A percentile compares a stretch with the other conserved stretches of the same genome.
Evolutionary conservation across 83 land plant species (phyloP).

Genomic region (Picea engelmannii): DNA sequence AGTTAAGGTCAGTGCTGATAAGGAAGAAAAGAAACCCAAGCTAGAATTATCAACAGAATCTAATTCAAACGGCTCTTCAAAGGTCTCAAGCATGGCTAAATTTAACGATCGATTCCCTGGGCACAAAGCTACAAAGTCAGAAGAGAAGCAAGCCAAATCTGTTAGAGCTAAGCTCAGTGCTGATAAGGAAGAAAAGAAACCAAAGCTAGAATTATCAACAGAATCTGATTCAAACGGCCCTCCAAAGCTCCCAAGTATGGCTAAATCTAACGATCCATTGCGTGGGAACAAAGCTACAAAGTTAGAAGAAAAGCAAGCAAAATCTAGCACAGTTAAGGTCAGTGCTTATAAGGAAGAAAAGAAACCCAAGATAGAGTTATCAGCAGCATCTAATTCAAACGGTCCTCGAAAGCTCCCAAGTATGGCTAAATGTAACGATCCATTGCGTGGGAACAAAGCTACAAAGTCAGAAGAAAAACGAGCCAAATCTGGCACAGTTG

Average conservation of each 20-base stretch:
- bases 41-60: not conserved
- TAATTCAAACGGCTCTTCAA: too few relatives aligned
- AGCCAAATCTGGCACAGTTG: not conserved
- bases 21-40: too few relatives aligned
- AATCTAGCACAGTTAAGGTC: too few relatives aligned
- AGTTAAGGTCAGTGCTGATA: too few relatives aligned
- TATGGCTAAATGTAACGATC: slow-evolving; percentile 50
- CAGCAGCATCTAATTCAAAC: not conserved
- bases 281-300: too few relatives aligned
- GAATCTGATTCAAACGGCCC: not conserved
- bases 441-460: slow-evolving; percentile 3
- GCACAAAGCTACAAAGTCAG: not conserved
- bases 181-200: not conserved
- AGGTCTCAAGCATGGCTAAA: too few relatives aligned
- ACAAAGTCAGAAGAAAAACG: not conserved
- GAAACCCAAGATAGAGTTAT: slow-evolving; percentile 18
- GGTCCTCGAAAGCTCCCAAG: slow-evolving; percentile 30
- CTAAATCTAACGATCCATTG: too few relatives aligned
- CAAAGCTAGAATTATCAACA: not conserved
- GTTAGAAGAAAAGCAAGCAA: too few relatives aligned
- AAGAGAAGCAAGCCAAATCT: not conserved
- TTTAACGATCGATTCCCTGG: too few relatives aligned
- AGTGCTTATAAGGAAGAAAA: slow-evolving; percentile 39
- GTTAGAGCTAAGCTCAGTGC: not conserved
- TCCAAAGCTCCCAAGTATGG: too few relatives aligned